Percentiles rank a stretch among this genome's conserved stretches.
Conservation (phyloP, 139 green algal genomes). For the Chlamydomonas incerta region DNA sequence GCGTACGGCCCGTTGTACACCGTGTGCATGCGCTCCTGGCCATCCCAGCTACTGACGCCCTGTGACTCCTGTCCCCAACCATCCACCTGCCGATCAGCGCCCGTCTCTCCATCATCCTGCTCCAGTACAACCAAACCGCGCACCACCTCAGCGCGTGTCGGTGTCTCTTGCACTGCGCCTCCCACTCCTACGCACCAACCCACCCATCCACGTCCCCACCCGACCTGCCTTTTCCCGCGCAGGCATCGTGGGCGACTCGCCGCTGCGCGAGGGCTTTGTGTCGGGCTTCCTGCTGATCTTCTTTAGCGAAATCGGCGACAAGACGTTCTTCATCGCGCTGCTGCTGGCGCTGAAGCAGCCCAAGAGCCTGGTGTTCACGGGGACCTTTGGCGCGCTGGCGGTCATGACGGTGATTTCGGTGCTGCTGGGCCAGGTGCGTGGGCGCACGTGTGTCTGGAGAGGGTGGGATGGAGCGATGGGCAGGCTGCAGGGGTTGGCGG, state of each 20-base stretch:
- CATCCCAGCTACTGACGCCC: no score
- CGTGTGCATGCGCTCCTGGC: no score
- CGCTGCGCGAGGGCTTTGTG: conserved; percentile 83
- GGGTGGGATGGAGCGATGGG: no score
- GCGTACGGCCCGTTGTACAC: no score
- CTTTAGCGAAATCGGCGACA: conserved; percentile 98
- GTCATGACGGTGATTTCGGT: conserved; percentile 98
- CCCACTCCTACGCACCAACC: no score
- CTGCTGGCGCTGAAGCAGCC: conserved; percentile 84
- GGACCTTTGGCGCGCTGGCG: conserved; percentile 95
- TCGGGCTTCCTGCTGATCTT: conserved; percentile 96
- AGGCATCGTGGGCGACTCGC: conserved; percentile 78
- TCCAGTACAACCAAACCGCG: no score
- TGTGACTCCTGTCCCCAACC: no score
- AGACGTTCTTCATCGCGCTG: conserved; percentile 99
- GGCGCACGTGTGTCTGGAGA: not conserved
- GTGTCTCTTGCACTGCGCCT: no score
- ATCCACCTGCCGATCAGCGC: no score
- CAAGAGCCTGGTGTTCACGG: conserved; percentile 85
- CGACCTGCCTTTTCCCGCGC: not conserved
- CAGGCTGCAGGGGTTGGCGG: no score
- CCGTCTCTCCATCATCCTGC: no score
- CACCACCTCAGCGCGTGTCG: no score
- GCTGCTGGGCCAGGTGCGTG: conserved; percentile 63
- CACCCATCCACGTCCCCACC: not conserved